A percentile compares a stretch with the other conserved stretches of the same genome.
Evolutionary conservation across 495 filamentous ascomycete species (phyloP).

Genomic region (Lophiostoma macrostomum): DNA sequence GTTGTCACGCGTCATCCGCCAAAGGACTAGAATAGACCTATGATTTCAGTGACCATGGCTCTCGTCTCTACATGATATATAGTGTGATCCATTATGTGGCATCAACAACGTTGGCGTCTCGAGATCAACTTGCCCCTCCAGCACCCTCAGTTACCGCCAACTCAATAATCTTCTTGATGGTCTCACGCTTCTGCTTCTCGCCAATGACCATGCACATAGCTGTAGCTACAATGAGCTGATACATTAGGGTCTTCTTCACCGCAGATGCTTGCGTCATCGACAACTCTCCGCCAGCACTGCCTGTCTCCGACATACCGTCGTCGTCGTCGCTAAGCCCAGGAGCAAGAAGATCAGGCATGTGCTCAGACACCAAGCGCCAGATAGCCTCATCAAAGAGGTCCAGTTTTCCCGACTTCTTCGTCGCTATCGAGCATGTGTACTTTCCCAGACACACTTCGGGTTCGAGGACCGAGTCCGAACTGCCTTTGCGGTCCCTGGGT

Average conservation of each 20-base stretch:
- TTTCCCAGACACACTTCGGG: constrained; percentile 24
- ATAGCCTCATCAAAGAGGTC: constrained; percentile 29
- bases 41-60: too few relatives aligned
- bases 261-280: not conserved
- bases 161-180: constrained; percentile 20
- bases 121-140: not conserved
- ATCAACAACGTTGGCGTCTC: too few relatives aligned
- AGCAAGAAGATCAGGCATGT: not conserved
- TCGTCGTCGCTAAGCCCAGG: not conserved
- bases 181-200: constrained; percentile 32
- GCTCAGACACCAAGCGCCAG: constrained; percentile 7
- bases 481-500: not conserved
- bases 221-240: constrained; percentile 31
- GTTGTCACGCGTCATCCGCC: too few relatives aligned
- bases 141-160: constrained; percentile 7
- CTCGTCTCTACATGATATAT: too few relatives aligned
- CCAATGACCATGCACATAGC: constrained; percentile 35
- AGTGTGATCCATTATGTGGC: too few relatives aligned
- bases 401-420: constrained; percentile 17
- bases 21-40: too few relatives aligned
- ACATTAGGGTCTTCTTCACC: constrained; percentile 19
- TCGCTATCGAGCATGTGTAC: constrained; percentile 21
- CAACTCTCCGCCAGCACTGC: not conserved
- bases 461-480: not conserved
- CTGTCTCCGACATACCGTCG: not conserved